These are phyloP conservation scores for Rhynchospora tenuis DNA, from an alignment of 176 grass and related monocot species.

Conservation along the genomic window DNA sequence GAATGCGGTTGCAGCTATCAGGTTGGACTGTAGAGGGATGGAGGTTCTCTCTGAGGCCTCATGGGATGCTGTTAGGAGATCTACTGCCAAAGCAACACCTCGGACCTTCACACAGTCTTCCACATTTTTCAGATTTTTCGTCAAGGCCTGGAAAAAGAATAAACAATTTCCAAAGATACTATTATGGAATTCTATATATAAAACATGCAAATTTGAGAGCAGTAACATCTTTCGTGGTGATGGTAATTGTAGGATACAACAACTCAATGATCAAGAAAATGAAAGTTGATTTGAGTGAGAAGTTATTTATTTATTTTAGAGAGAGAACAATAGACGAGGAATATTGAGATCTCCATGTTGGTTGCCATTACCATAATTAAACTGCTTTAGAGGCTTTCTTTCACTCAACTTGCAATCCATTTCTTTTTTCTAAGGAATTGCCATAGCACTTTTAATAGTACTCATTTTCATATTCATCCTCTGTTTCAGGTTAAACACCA, in stretches of 20 bases:
- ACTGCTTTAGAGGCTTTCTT: background rate
- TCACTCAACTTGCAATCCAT: background rate
- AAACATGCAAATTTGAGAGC: background rate
- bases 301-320: no score
- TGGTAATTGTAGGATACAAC: background rate
- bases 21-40: conserved; percentile 97
- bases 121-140: conserved; percentile 92
- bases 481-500: background rate
- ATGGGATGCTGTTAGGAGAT: conserved; percentile 78
- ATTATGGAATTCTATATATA: conserved; percentile 7
- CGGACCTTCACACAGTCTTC: conserved; percentile 94
- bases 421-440: background rate
- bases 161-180: conserved; percentile 19
- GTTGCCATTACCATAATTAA: background rate
- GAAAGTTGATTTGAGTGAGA: background rate
- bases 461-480: background rate
- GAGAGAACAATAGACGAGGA: background rate
- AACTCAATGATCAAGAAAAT: background rate
- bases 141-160: conserved; percentile 56
- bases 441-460: background rate
- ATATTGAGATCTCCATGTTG: background rate
- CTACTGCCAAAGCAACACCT: conserved; percentile 88
- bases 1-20: conserved; percentile 86
- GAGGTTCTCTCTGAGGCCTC: conserved; percentile 88
- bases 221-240: background rate